phyloP scores from a whole-genome alignment of 2,329 filamentous ascomycete species.

The Colletotrichum lupini region DNA sequence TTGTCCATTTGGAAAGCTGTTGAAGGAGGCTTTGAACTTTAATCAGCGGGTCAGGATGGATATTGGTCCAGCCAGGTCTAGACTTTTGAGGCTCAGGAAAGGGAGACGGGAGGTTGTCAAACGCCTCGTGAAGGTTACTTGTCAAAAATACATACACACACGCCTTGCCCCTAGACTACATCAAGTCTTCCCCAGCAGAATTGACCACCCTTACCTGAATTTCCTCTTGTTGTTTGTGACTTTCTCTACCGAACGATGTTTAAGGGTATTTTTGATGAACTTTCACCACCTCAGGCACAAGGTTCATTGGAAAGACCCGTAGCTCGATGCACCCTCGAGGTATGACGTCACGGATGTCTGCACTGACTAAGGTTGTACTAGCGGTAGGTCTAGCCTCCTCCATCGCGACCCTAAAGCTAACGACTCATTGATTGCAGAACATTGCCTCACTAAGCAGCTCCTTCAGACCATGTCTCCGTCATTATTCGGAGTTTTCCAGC shows the following conservation, averaged over 20 bases:
- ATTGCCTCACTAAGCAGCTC: neutral
- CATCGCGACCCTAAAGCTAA: neutral
- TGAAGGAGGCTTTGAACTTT: neutral
- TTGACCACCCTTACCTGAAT: neutral
- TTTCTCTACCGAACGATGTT: neutral
- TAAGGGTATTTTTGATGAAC: neutral
- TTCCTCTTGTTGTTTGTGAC: neutral
- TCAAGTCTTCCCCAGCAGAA: neutral
- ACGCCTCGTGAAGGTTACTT: neutral
- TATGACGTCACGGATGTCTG: constrained; percentile 2
- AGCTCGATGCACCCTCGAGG: neutral
- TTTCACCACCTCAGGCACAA: neutral
- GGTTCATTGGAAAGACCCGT: neutral
- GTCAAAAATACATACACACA: neutral
- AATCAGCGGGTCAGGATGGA: neutral
- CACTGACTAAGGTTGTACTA: neutral
- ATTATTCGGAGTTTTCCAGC: neutral
- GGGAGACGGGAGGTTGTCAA: neutral
- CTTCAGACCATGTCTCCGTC: neutral
- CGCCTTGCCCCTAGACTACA: neutral
- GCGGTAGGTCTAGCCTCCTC: neutral
- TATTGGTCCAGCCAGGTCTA: neutral
- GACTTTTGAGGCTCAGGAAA: neutral
- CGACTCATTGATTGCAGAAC: neutral
- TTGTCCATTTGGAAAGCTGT: neutral